Evolutionary conservation across 257 asterid species (phyloP), one percentile per base, ranked within the genome.

Genomic region (Cruciata laevipes): DNA sequence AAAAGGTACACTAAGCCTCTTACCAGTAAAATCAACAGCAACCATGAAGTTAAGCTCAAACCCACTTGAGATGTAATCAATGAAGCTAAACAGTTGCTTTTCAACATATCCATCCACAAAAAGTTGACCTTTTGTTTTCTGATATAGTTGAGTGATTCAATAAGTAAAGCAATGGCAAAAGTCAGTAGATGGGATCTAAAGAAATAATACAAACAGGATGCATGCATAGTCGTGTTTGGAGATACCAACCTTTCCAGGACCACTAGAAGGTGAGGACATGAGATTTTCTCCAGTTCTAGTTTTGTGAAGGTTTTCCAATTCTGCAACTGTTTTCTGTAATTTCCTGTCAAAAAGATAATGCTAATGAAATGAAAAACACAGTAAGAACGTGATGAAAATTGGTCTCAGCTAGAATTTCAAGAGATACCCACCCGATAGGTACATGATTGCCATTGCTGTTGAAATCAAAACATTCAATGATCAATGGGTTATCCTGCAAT

Each of bases 21-120:
- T 68, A 87, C 96, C 97, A 32, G 96, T 90, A 80, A 88, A 90
- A 80, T 90, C 96, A 75, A 90, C 86, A 52, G 95, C 95, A 64
- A 90, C 95, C 95, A 86, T 88, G 75, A 90, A 90, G 74, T 75
- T 84, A 33, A 90, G 95, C 74, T 90, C 96, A 74, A 78, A 90
- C 71, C 96, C 97, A 74, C 89, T 86, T 61, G 96, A 86, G 63
- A 90, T 81, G 61, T 90, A 90, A 81, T 88, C 97, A 63, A 88
- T 84, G 77, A 88, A 90, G 69, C 85, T 90, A 74, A 74, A 88
- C 17, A 76, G 75, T 72, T 83, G 82, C 79, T 88, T 90, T 77
- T 88, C 95, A 38, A 74, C 76, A 73, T 68, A 86, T 31, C 75
- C 63, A 13, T 90, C 90, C 31, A 90, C 91, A 74, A 85, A 86